Conservation (phyloP, 148 eudicot genomes). For the Rhododendron simsii region DNA sequence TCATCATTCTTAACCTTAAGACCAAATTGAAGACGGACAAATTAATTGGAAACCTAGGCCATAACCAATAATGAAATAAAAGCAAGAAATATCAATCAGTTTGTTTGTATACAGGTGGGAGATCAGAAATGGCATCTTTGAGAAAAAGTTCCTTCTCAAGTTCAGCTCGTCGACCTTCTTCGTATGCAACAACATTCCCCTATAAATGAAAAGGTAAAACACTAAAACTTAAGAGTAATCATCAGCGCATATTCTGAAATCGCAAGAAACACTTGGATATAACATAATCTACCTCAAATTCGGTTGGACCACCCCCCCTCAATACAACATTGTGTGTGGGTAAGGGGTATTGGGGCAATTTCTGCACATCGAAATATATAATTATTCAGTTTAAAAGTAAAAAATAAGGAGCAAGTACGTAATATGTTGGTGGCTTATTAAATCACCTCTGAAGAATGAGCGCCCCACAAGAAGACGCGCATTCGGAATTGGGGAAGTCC, state of each 20-base stretch:
- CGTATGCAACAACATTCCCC: constrained; percentile 56
- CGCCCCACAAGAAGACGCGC: constrained; percentile 82
- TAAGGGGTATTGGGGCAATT: constrained; percentile 66
- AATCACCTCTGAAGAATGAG: constrained; percentile 51
- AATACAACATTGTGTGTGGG: constrained; percentile 68
- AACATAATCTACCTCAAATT: constrained; percentile 55
- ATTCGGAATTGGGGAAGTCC: constrained; percentile 81
- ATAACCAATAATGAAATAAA: neutral
- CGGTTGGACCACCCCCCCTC: constrained; percentile 57
- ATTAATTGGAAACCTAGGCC: neutral
- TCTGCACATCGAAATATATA: constrained; percentile 34
- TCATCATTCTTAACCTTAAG: constrained; percentile 59
- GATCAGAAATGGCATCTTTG: constrained; percentile 73
- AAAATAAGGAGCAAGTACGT: neutral
- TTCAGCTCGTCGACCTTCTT: constrained; percentile 23
- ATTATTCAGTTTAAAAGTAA: neutral
- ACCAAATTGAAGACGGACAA: neutral
- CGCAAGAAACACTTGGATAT: neutral
- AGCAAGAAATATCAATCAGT: neutral
- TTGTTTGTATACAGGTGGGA: constrained; percentile 53
- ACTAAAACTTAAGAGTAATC: neutral
- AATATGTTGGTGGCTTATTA: neutral
- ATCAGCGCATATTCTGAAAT: neutral
- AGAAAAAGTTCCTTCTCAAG: constrained; percentile 53
- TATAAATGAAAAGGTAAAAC: constrained; percentile 18